Evolutionary conservation across 345 rosid genomes (phyloP).

Genomic region (Zanthoxylum bungeanum): DNA sequence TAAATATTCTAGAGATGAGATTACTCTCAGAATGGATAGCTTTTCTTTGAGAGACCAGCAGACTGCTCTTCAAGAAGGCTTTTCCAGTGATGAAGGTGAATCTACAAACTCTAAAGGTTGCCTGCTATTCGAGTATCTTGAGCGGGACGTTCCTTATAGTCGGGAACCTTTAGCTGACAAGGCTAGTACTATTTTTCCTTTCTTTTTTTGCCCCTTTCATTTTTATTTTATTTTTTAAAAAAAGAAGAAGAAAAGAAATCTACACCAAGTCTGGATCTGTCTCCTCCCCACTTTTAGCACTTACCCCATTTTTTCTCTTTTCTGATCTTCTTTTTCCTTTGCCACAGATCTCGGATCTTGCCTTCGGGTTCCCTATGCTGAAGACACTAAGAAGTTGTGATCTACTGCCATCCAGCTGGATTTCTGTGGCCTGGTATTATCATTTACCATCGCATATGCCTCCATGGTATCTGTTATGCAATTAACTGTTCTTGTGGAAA

Average conservation of each 20-base stretch:
- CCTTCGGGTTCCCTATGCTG: constrained; percentile 58
- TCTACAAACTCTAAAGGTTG: constrained; percentile 40
- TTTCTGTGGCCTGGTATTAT: constrained; percentile 88
- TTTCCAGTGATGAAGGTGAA: constrained; percentile 79
- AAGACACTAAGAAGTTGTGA: constrained; percentile 70
- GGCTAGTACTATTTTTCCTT: constrained; percentile 38
- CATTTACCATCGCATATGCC: constrained; percentile 1
- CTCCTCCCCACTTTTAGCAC: not conserved
- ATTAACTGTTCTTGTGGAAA: constrained; percentile 9
- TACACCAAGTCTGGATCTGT: not conserved
- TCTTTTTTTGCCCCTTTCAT: not conserved
- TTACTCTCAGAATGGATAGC: constrained; percentile 38
- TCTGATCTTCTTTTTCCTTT: constrained; percentile 1
- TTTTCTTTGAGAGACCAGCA: constrained; percentile 50
- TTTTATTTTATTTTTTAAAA: too few relatives aligned
- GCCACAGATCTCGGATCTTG: constrained; percentile 66
- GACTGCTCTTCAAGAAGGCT: constrained; percentile 35
- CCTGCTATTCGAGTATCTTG: constrained; percentile 75
- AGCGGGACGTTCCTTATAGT: constrained; percentile 69
- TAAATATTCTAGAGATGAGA: constrained; percentile 27
- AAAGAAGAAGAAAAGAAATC: not conserved
- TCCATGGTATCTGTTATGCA: not conserved
- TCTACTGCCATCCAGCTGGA: constrained; percentile 72
- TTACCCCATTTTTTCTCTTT: not conserved
- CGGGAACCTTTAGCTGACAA: constrained; percentile 93